Evolutionary conservation across 1,284 basidiomycete genomes (phyloP), one percentile per base, ranked within the genome.

Genomic region (Apiotrichum laibachii): DNA sequence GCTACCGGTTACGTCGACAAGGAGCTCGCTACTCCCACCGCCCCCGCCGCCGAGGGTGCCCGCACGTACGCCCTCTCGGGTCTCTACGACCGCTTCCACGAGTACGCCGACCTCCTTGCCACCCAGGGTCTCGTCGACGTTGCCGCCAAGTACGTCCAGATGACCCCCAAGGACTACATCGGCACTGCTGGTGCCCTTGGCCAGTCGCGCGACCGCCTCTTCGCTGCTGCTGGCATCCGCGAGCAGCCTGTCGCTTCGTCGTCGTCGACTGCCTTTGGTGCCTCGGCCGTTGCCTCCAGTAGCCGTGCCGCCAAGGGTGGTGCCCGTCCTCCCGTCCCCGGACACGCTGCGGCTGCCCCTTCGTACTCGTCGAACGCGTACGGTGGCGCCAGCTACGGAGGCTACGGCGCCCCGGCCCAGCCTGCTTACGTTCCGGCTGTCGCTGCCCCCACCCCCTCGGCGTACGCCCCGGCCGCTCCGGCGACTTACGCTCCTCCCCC

Each of bases 41-140:
- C 72, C 39, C 80, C 82, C 2, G 72, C 70, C 21, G 74, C 80
- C 22, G 82, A 84, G 58, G 81, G 82, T 8, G 83, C 82, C 8
- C 84, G 87, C 70, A 81, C 85, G 0, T 98, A 90, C 83, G 93
- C 91, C 78, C 84, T 98, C 19, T 85, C 89, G 0, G 81, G 82
- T 13, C 80, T 99, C 49, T 98, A 99, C 75, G 93, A 97, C 73
- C 85, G 88, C 35, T 97, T 96, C 81, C 87, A 90, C 72, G 95
- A 98, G 79, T 99, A 99, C 71, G 92, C 95, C 13, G 90, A 96
- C 68, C 80, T 97, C 59, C 83, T 99, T 35, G 89, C 91, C 11
- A 85, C 89, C 0, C 95, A 99, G 72, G 94, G 94, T 47, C 83
- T 96, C 34, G 80, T 95, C 53, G 84, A 87, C 64, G 86, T 93